These are phyloP conservation scores for Phlebiopsis flavidoalba DNA, from an alignment of 768 basidiomycete species.

Conservation along the genomic window DNA sequence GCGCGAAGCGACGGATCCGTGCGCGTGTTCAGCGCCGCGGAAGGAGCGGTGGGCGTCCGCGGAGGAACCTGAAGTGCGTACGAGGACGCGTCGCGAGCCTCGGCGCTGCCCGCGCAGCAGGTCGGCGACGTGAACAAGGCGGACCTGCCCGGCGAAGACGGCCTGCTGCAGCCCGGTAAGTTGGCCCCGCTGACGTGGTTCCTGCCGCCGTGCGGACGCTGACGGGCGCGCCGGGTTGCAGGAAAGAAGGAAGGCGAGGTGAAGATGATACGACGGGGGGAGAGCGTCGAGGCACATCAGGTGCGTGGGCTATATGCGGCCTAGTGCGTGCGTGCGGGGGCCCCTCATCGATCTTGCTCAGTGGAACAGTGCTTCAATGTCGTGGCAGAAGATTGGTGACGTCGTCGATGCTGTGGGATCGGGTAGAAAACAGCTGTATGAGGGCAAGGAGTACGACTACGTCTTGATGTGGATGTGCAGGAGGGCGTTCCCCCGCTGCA, in stretches of 20 bases:
- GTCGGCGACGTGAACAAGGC: slow-evolving; percentile 91
- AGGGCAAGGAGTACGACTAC: slow-evolving; percentile 96
- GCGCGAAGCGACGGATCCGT: slow-evolving; percentile 85
- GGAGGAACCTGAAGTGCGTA: slow-evolving; percentile 62
- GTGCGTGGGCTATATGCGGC: slow-evolving; percentile 32
- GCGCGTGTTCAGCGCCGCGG: slow-evolving; percentile 74
- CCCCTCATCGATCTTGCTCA: slow-evolving; percentile 25
- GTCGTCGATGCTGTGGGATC: slow-evolving; percentile 94
- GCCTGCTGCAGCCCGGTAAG: slow-evolving; percentile 65
- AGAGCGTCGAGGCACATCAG: slow-evolving; percentile 86
- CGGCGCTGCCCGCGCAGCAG: slow-evolving; percentile 80
- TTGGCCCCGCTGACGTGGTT: slow-evolving; percentile 1
- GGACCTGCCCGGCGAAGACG: slow-evolving; percentile 86
- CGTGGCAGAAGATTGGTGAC: slow-evolving; percentile 93
- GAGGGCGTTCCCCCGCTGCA: slow-evolving; percentile 90
- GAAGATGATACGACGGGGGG: slow-evolving; percentile 81
- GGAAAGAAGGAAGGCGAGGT: slow-evolving; percentile 95
- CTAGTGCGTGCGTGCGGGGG: not conserved
- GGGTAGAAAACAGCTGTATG: slow-evolving; percentile 83
- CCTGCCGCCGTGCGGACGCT: not conserved
- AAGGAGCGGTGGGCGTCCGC: slow-evolving; percentile 70
- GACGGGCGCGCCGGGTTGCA: slow-evolving; percentile 18
- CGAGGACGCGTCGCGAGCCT: slow-evolving; percentile 62
- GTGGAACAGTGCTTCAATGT: slow-evolving; percentile 70
- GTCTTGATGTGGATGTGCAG: slow-evolving; percentile 96